Base-by-base conservation (phyloP, 1,139 yeast species). In the Yamadazyma spencermartinsiae region DNA sequence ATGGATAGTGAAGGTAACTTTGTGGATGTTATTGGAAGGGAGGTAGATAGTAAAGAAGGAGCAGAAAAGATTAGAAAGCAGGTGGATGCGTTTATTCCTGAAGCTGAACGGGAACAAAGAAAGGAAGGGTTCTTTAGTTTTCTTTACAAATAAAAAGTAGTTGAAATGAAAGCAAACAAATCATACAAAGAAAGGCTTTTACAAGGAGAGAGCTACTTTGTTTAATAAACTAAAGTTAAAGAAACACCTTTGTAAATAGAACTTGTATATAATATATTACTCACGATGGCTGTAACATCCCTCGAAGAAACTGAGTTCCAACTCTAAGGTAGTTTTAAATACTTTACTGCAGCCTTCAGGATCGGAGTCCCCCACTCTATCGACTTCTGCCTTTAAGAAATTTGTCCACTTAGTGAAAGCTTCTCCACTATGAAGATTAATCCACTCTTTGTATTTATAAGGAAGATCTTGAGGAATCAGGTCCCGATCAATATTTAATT, bases 1-100 rank as follows among this genome's bases (percentile, higher is more conserved):
- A 88, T 92, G 95, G 98, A 92, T 58, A 90, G 96, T 14, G 98
- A 92, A 60, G 98, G 98, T 36, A 80, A 86, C 52, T 92, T 88
- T 55, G 86, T 90, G 39, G 97, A 92, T 61, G 98, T 92, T 11
- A 74, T 92, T 51, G 98, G 98, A 34, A 81, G 95, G 58, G 92
- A 90, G 53, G 88, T 84, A 50, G 86, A 82, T 37, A 90, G 89
- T 16, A 73, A 74, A 24, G 83, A 83, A 42, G 96, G 95, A 16
- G 82, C 82, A n/a, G 79, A 76, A 34, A 85, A 86, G 63, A 86
- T 92, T 52, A 74, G 76, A 51, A 81, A 80, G 46, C 94, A 87
- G 53, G 75, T 88, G 38, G 81, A 78, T 44, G 88, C 89, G 0
- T 92, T 84, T 67, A 70, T 82, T 45, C 94, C 96, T 13, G 71